phyloP scores from a whole-genome alignment of 352 stramenopile species.

The Globisporangium perplexum region DNA sequence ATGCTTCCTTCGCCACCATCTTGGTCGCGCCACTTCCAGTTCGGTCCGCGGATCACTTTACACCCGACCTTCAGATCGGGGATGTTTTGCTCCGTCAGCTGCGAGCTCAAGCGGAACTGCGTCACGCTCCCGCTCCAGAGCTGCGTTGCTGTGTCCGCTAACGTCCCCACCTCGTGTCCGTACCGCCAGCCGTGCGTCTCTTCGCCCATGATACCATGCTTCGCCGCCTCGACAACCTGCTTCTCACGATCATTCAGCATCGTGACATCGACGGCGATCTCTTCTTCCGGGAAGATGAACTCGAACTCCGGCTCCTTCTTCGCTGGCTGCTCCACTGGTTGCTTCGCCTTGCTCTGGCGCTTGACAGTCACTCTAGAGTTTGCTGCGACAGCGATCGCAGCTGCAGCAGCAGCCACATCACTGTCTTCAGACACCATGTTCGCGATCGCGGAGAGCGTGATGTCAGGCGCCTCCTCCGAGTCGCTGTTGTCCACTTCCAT shows the following conservation, averaged over 20 bases:
- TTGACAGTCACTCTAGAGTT: constrained; percentile 38
- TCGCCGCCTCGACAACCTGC: constrained; percentile 50
- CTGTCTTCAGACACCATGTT: constrained; percentile 85
- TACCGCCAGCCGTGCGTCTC: constrained; percentile 50
- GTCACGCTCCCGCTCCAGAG: constrained; percentile 76
- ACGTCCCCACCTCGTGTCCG: constrained; percentile 67
- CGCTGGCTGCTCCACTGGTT: constrained; percentile 1
- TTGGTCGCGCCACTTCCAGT: constrained; percentile 89
- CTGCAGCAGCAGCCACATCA: constrained; percentile 48
- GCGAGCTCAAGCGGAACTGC: constrained; percentile 54
- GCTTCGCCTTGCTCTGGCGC: constrained; percentile 19
- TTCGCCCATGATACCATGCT: constrained; percentile 63
- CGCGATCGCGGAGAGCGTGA: constrained; percentile 78
- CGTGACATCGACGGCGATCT: constrained; percentile 50
- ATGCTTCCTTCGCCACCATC: constrained; percentile 82
- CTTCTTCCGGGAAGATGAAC: constrained; percentile 61
- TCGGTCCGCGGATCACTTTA: constrained; percentile 85
- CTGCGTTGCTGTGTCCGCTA: constrained; percentile 59
- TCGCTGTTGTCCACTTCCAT: constrained; percentile 86
- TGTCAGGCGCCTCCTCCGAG: constrained; percentile 64
- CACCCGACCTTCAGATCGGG: constrained; percentile 73
- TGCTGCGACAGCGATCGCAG: constrained; percentile 40
- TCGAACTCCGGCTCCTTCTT: constrained; percentile 44
- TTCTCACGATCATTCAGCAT: constrained; percentile 53
- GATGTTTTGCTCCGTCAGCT: constrained; percentile 35